Evolutionary conservation across 768 basidiomycete genomes (phyloP).

Genomic region (Boletus vermiculosoides): DNA sequence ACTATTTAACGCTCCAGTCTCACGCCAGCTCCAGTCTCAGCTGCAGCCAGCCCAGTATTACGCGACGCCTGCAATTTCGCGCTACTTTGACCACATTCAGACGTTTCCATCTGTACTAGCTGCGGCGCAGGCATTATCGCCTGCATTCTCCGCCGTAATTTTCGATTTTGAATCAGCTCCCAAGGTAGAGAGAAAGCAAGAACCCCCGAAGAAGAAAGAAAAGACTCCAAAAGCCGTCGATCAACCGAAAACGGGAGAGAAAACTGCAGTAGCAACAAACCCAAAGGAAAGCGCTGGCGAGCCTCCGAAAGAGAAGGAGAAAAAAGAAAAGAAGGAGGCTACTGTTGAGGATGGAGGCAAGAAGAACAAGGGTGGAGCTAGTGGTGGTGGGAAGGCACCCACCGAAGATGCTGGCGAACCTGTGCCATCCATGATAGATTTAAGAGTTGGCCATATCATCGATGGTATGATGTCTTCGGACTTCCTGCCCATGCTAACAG

Average conservation of each 20-base stretch:
- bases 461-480: conserved; percentile 59
- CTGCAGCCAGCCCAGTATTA: conserved; percentile 73
- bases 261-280: conserved; percentile 30
- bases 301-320: conserved; percentile 30
- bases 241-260: conserved; percentile 25
- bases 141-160: conserved; percentile 53
- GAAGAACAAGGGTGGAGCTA: conserved; percentile 41
- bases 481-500: conserved; percentile 3
- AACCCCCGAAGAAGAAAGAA: conserved; percentile 76
- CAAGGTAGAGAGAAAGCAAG: conserved; percentile 65
- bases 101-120: conserved; percentile 58
- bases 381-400: conserved; percentile 32
- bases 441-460: conserved; percentile 90
- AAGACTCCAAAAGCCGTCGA: conserved; percentile 44
- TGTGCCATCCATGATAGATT: conserved; percentile 93
- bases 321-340: conserved; percentile 55
- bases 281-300: conserved; percentile 40
- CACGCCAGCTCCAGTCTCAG: conserved; percentile 51
- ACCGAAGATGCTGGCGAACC: conserved; percentile 75
- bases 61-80: conserved; percentile 75
- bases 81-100: conserved; percentile 97
- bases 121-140: conserved; percentile 49
- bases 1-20: background rate
- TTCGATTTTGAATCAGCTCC: conserved; percentile 82
- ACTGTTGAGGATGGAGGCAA: conserved; percentile 30